phyloP scores from a whole-genome alignment of 495 filamentous ascomycete genomes.

The Immersiella caudata region DNA sequence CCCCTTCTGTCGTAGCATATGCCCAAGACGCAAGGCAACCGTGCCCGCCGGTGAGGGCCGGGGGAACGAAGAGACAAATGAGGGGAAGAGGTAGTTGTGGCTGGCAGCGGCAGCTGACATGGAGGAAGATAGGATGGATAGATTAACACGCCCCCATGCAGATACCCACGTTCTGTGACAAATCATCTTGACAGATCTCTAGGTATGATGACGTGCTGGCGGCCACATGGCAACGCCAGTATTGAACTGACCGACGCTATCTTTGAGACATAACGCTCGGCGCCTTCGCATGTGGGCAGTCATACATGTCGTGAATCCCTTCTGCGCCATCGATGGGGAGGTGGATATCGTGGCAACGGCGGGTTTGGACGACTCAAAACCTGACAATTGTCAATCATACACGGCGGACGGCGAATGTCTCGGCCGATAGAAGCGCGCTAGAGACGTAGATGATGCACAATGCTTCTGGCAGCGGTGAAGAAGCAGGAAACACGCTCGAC shows the following conservation, averaged over 20 bases:
- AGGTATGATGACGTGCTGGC: background rate
- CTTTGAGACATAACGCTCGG: background rate
- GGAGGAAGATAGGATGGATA: background rate
- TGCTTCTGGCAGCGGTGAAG: background rate
- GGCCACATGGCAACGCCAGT: background rate
- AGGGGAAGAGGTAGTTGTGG: background rate
- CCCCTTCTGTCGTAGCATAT: background rate
- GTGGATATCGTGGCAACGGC: background rate
- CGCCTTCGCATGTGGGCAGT: background rate
- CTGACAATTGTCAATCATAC: background rate
- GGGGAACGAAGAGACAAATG: background rate
- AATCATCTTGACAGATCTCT: background rate
- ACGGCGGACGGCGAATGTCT: background rate
- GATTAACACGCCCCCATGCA: background rate
- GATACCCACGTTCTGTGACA: background rate
- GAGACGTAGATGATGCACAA: background rate
- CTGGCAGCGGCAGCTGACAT: background rate
- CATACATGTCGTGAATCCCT: background rate
- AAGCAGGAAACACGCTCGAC: background rate
- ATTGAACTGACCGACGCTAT: background rate
- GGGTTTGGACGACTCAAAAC: background rate
- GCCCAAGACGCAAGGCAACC: background rate
- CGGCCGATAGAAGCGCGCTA: background rate
- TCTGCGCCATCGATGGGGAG: background rate
- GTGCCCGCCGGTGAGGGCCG: background rate